These are phyloP conservation scores for Phoenix dactylifera DNA, from an alignment of 176 grass and related monocot species.

Conservation along the genomic window DNA sequence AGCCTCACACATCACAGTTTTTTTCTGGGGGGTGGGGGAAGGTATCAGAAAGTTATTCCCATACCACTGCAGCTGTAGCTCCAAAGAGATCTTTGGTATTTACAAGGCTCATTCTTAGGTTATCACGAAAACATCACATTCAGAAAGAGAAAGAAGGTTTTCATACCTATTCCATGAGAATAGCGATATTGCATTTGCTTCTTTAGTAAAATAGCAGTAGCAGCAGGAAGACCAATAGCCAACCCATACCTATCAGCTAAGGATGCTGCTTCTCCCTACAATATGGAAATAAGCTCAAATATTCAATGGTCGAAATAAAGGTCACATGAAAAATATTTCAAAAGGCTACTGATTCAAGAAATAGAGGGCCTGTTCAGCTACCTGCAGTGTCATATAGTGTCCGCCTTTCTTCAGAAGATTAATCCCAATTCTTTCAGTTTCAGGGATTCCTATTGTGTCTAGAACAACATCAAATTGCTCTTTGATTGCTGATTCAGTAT, in stretches of 20 bases:
- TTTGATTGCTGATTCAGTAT: slow-evolving; percentile 59
- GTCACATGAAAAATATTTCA: not conserved
- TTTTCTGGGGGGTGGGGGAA: too few relatives aligned
- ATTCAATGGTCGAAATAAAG: slow-evolving; percentile 13
- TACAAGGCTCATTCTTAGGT: too few relatives aligned
- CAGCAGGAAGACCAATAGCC: slow-evolving; percentile 60
- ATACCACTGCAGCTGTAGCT: too few relatives aligned
- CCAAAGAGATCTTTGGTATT: too few relatives aligned
- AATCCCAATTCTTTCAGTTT: slow-evolving; percentile 78
- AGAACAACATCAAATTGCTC: slow-evolving; percentile 87
- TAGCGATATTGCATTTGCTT: slow-evolving; percentile 63
- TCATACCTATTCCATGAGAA: slow-evolving; percentile 70
- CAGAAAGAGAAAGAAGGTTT: not conserved
- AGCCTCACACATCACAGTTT: too few relatives aligned
- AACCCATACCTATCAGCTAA: slow-evolving; percentile 82
- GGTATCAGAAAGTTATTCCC: too few relatives aligned
- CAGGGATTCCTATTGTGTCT: slow-evolving; percentile 83
- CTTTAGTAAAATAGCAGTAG: slow-evolving; percentile 70
- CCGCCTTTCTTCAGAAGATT: slow-evolving; percentile 88
- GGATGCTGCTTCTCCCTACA: slow-evolving; percentile 79
- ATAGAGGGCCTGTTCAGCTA: slow-evolving; percentile 15
- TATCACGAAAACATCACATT: too few relatives aligned
- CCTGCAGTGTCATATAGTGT: slow-evolving; percentile 98
- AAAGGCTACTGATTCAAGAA: not conserved
- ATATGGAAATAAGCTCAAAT: not conserved